A percentile compares a stretch with the other conserved stretches of the same genome.
These are phyloP conservation scores for Tolypocladium paradoxum DNA, from an alignment of 2,329 filamentous ascomycete genomes.

Conservation along the genomic window DNA sequence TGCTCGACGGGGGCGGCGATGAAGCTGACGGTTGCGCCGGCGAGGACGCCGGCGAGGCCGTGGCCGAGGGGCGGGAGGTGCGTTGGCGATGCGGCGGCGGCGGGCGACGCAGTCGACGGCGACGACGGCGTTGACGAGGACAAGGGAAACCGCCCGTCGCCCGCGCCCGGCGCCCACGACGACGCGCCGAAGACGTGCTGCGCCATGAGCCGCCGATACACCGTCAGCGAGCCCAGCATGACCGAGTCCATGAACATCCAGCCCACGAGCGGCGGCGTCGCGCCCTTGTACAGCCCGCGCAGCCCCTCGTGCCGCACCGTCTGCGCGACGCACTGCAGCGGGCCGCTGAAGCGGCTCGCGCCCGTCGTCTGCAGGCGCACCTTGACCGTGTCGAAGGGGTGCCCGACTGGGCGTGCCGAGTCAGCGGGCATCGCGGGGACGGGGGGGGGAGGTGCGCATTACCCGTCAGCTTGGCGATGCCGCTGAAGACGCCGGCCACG, in stretches of 20 bases:
- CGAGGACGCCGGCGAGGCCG: conserved; percentile 76
- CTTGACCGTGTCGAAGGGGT: conserved; percentile 92
- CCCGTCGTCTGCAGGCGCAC: conserved; percentile 86
- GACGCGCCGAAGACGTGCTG: conserved; percentile 62
- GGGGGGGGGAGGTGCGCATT: too few species aligned
- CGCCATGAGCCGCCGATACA: conserved; percentile 77
- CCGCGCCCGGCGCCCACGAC: conserved; percentile 15
- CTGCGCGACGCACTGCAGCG: conserved; percentile 73
- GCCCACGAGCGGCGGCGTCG: conserved; percentile 80
- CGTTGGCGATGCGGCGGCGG: conserved; percentile 11
- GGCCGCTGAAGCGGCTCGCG: conserved; percentile 67
- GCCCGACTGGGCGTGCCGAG: too few species aligned
- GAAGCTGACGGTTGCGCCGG: conserved; percentile 83
- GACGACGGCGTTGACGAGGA: neutral
- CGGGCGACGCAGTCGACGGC: too few species aligned
- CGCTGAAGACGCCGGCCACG: conserved; percentile 90
- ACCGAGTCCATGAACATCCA: conserved; percentile 97
- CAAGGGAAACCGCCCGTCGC: conserved; percentile 8
- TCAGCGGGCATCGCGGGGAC: too few species aligned
- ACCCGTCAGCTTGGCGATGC: conserved; percentile 81
- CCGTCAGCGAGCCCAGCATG: conserved; percentile 85
- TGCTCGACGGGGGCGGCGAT: conserved; percentile 92
- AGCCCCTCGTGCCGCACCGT: conserved; percentile 81
- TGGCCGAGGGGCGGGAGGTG: conserved; percentile 67
- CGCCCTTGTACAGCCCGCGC: conserved; percentile 84